Conservation (phyloP, 2,329 filamentous ascomycete species). For the Nectriaceae sp. region DNA sequence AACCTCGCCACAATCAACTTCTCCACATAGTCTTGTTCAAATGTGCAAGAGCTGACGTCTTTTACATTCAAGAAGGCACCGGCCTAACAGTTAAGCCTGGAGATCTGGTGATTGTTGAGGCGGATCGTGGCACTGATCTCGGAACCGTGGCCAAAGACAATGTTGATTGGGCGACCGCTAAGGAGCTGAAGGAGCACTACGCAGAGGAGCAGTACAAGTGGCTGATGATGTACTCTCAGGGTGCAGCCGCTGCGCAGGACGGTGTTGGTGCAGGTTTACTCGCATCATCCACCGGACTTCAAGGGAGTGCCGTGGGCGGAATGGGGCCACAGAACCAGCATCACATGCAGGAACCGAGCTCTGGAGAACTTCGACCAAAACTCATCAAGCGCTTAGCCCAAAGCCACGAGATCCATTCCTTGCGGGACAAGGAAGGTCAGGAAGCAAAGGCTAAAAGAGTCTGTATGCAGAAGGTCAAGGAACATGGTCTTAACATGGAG, state of each 20-base stretch:
- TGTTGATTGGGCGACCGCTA: conserved; percentile 83
- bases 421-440: conserved; percentile 95
- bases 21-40: conserved; percentile 96
- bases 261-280: conserved; percentile 63
- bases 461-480: conserved; percentile 94
- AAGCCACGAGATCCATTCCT: conserved; percentile 81
- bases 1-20: conserved; percentile 66
- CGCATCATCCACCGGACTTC: conserved; percentile 63
- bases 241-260: conserved; percentile 64
- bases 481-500: conserved; percentile 96
- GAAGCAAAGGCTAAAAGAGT: conserved; percentile 97
- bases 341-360: conserved; percentile 69
- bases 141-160: conserved; percentile 90
- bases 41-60: conserved; percentile 91
- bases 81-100: conserved; percentile 87
- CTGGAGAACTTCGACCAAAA: conserved; percentile 86
- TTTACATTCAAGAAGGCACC: conserved; percentile 95
- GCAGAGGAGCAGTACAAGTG: conserved; percentile 96
- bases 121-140: conserved; percentile 92
- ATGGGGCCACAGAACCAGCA: conserved; percentile 77
- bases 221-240: conserved; percentile 98
- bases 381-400: conserved; percentile 95
- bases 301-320: conserved; percentile 72
- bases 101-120: conserved; percentile 95
- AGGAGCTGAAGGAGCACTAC: conserved; percentile 86